A percentile compares a stretch with the other conserved stretches of the same genome.
Conservation (phyloP, 345 rosid species). For the Isatis tinctoria region DNA sequence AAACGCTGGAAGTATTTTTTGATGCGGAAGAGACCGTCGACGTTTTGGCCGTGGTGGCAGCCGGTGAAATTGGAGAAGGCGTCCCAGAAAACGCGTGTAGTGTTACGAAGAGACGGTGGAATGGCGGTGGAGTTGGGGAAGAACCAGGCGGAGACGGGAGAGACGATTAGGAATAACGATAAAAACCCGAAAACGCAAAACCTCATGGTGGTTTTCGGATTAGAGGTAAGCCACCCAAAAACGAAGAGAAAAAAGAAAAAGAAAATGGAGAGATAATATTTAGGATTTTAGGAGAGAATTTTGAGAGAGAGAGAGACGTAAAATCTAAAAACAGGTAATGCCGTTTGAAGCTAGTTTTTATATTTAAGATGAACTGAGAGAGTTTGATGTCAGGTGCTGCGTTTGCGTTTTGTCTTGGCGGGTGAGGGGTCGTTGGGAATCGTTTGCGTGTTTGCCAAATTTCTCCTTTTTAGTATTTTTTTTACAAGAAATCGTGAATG, state of each 20-base stretch:
- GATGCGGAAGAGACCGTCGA: conserved; percentile 25
- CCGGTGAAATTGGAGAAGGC: conserved; percentile 34
- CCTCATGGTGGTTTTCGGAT: conserved; percentile 35
- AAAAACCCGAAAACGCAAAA: conserved; percentile 27
- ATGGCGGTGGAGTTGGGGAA: conserved; percentile 30
- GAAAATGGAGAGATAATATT: conserved; percentile 13
- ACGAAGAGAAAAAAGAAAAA: background rate
- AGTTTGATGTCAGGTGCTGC: conserved; percentile 14
- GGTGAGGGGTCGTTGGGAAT: conserved; percentile 35
- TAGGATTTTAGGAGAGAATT: conserved; percentile 37
- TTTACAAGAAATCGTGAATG: background rate
- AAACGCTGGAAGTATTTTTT: conserved; percentile 35
- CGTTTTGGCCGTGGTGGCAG: conserved; percentile 34
- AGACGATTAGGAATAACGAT: conserved; percentile 6
- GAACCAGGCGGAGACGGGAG: conserved; percentile 34
- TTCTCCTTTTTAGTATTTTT: background rate
- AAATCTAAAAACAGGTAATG: conserved; percentile 27
- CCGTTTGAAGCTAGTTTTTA: conserved; percentile 20
- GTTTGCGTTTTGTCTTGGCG: conserved; percentile 30
- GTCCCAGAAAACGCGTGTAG: conserved; percentile 29
- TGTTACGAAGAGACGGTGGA: conserved; percentile 33
- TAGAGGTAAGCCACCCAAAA: conserved; percentile 21
- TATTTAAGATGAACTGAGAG: background rate
- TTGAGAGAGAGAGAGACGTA: conserved; percentile 16
- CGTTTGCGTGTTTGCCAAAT: conserved; percentile 9